Conservation (phyloP, 2,329 filamentous ascomycete species). For the Trichophyton rubrum region DNA sequence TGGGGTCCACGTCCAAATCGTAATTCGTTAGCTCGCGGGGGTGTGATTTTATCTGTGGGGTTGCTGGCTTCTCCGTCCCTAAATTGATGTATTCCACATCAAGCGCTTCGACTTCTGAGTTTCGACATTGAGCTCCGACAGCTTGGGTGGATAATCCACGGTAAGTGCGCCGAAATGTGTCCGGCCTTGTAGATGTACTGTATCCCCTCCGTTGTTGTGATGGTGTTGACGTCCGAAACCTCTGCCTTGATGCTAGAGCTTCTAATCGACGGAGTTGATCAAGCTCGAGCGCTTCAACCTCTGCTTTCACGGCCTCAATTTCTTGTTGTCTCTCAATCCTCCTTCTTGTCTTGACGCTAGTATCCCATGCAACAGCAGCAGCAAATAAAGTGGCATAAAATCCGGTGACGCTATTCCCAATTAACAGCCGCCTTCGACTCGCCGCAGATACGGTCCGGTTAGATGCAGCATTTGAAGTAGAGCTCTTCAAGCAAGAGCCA, state of each 20-base stretch:
- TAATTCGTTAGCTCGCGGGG: background rate
- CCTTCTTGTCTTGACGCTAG: conserved; percentile 28
- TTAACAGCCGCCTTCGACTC: conserved; percentile 26
- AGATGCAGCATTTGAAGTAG: conserved; percentile 22
- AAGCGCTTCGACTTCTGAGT: background rate
- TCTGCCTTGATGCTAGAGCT: conserved; percentile 20
- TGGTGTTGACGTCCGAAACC: conserved; percentile 13
- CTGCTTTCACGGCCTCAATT: conserved; percentile 32
- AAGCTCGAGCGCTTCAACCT: conserved; percentile 28
- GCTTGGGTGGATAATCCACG: background rate
- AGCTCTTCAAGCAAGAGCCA: conserved; percentile 29
- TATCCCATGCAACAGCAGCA: conserved; percentile 30
- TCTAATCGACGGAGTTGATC: conserved; percentile 28
- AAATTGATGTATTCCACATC: background rate
- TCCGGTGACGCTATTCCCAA: conserved; percentile 33
- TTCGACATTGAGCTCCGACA: background rate
- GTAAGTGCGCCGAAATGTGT: background rate
- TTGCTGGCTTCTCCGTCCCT: background rate
- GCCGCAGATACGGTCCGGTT: conserved; percentile 26
- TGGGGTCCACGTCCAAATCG: background rate
- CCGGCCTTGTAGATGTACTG: background rate
- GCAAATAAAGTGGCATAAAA: conserved; percentile 35
- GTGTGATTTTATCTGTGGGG: background rate
- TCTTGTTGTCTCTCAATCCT: conserved; percentile 31
- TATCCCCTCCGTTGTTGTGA: conserved; percentile 16